Base-by-base conservation (phyloP, 2,329 filamentous ascomycete species). In the Cordyceps cateniannulata region DNA sequence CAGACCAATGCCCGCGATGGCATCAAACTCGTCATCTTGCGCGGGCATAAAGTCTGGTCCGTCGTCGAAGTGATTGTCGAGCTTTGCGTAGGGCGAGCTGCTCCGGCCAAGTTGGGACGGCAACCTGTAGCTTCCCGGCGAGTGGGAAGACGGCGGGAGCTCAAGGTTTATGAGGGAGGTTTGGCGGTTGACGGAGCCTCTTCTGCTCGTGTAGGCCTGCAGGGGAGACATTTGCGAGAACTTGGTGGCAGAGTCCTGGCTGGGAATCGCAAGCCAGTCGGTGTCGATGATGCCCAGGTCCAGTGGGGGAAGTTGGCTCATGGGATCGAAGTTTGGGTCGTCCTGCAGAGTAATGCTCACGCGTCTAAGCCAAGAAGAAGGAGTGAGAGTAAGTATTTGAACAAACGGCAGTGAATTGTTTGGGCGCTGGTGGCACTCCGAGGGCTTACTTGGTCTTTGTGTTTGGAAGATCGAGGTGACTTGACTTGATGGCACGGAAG, bases 291-390 rank as follows among this genome's bases (percentile, higher is more conserved):
- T 74, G 35, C 81, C 63, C 18, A 73, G 63, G 27, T 75, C 71
- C 29, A 76, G 60, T 6, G 68, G 68, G 38, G 74, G 73, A 12
- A 75, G 59, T 12, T 63, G 62, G 48, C 63, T 69, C 61, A 68
- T 63, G 5, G 71, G 69, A 55, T 76, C 74, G 62, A 98, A 97
- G 47, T 84, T 81, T 0, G 92, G 91, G 68, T 98, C 93, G 68
- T 98, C 91, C 59, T 84, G 79, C 2, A 98, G 79, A 3, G 91
- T 78, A 60, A 97, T 85, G 66, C 93, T 87, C 25, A 89, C 85
- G 5, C 84, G 85, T 67, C 91, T 96, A 49, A 16, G 16, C 40
- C 7, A 60, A 24, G 9, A 3, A 20, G 18, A 20, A 6, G 20
- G 8, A 32, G 32, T 35, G 16, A 22, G 9, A 3, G 20, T 42